Evolutionary conservation across 495 filamentous ascomycete species (phyloP).

Genomic region (Tricharina praecox): DNA sequence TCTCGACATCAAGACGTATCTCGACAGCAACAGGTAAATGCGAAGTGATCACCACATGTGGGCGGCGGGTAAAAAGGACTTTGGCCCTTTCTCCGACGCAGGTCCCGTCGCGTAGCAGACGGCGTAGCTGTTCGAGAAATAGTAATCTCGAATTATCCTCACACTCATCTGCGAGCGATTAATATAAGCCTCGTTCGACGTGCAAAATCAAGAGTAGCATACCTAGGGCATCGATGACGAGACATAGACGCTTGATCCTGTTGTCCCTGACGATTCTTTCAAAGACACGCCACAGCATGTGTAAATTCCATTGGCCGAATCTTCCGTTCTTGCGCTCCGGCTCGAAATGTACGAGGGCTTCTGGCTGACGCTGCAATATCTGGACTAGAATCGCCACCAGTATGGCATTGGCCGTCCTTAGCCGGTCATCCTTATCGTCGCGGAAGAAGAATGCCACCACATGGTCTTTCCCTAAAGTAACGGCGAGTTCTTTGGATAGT

Average conservation of each 20-base stretch:
- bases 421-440: slow-evolving; percentile 8
- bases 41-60: slow-evolving; percentile 1
- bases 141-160: slow-evolving; percentile 1
- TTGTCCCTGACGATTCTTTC: not conserved
- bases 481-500: slow-evolving; percentile 1
- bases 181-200: not conserved
- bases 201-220: not conserved
- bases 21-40: not conserved
- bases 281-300: slow-evolving; percentile 8
- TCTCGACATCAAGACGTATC: not conserved
- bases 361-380: not conserved
- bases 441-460: slow-evolving; percentile 10
- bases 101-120: not conserved
- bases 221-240: slow-evolving; percentile 13
- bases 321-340: not conserved
- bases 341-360: slow-evolving; percentile 1
- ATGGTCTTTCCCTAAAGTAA: not conserved
- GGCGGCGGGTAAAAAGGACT: not conserved
- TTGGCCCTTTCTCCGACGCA: not conserved
- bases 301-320: slow-evolving; percentile 3
- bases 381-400: not conserved
- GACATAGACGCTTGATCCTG: slow-evolving; percentile 1
- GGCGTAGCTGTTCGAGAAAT: not conserved
- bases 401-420: slow-evolving; percentile 7
- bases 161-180: slow-evolving; percentile 8